Evolutionary conservation across 2,329 filamentous ascomycete genomes (phyloP).

Genomic region (Sporothrix phasma): DNA sequence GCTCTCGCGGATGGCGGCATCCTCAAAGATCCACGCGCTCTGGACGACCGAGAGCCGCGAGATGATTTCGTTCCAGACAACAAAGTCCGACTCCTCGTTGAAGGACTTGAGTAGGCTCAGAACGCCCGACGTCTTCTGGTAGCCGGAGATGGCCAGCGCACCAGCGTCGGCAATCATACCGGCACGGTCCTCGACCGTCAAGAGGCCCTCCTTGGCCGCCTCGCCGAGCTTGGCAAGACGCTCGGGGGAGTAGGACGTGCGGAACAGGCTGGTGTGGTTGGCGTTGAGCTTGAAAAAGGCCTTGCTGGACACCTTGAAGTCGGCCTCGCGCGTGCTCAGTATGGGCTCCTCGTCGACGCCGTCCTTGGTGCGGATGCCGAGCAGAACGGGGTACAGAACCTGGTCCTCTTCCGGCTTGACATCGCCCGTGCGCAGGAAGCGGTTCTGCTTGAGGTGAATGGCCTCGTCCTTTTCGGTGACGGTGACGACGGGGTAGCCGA

Average conservation of each 20-base stretch:
- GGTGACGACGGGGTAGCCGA: constrained; percentile 83
- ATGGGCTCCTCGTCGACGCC: constrained; percentile 70
- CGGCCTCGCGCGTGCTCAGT: constrained; percentile 58
- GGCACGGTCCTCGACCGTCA: constrained; percentile 82
- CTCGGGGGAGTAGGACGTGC: constrained; percentile 76
- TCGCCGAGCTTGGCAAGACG: constrained; percentile 79
- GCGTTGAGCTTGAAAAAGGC: constrained; percentile 97
- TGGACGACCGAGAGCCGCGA: constrained; percentile 69
- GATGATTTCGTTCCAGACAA: constrained; percentile 91
- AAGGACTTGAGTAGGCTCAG: constrained; percentile 80
- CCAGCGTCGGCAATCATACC: constrained; percentile 93
- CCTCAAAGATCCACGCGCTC: constrained; percentile 81
- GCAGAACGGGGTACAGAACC: constrained; percentile 79
- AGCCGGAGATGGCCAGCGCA: constrained; percentile 78
- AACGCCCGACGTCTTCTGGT: constrained; percentile 85
- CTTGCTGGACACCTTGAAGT: constrained; percentile 65
- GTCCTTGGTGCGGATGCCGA: constrained; percentile 75
- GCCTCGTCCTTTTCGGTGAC: constrained; percentile 67
- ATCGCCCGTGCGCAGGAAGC: constrained; percentile 85
- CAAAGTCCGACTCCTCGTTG: constrained; percentile 74
- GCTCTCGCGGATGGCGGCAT: constrained; percentile 59
- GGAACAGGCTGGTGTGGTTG: constrained; percentile 85
- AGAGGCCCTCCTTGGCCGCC: constrained; percentile 68
- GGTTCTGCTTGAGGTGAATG: constrained; percentile 87
- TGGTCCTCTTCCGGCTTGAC: constrained; percentile 88